Conservation (phyloP, 495 filamentous ascomycete species). For the Penicillium nucicola region DNA sequence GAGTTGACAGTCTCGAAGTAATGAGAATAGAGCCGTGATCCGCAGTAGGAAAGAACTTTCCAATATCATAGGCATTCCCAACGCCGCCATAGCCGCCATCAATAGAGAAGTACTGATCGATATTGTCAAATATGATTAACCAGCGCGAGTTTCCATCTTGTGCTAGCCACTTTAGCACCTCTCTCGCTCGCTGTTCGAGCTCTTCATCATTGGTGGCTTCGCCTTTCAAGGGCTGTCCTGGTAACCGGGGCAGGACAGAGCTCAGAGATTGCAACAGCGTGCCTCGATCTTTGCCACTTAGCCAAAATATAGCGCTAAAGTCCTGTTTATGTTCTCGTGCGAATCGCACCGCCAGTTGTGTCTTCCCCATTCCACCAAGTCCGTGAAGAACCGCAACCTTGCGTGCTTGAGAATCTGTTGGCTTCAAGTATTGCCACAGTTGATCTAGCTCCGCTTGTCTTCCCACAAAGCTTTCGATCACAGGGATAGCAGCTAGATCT, state of each 20-base stretch:
- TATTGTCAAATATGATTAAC: conserved; percentile 43
- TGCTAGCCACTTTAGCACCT: conserved; percentile 24
- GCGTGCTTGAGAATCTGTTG: conserved; percentile 10
- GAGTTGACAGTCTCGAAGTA: conserved; percentile 31
- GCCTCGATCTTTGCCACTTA: conserved; percentile 23
- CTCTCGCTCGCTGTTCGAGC: conserved; percentile 16
- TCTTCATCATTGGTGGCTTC: conserved; percentile 11
- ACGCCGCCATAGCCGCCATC: conserved; percentile 5
- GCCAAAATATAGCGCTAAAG: conserved; percentile 30
- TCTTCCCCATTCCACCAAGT: conserved; percentile 43
- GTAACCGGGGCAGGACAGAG: conserved; percentile 16
- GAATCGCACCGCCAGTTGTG: conserved; percentile 40
- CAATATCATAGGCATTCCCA: conserved; percentile 30
- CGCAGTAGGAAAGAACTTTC: conserved; percentile 26
- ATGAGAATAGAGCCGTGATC: conserved; percentile 43
- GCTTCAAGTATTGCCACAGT: conserved; percentile 23
- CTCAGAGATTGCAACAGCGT: conserved; percentile 22
- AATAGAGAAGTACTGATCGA: conserved; percentile 36
- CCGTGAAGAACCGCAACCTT: conserved; percentile 33
- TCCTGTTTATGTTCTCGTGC: conserved; percentile 24
- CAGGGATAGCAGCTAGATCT: conserved; percentile 22
- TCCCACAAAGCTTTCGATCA: conserved; percentile 26
- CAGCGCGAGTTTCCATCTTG: conserved; percentile 26
- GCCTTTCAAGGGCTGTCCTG: conserved; percentile 1
- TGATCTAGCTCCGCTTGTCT: conserved; percentile 22